phyloP scores from a whole-genome alignment of 2,329 filamentous ascomycete genomes.

The Orbilia blumenaviensis region DNA sequence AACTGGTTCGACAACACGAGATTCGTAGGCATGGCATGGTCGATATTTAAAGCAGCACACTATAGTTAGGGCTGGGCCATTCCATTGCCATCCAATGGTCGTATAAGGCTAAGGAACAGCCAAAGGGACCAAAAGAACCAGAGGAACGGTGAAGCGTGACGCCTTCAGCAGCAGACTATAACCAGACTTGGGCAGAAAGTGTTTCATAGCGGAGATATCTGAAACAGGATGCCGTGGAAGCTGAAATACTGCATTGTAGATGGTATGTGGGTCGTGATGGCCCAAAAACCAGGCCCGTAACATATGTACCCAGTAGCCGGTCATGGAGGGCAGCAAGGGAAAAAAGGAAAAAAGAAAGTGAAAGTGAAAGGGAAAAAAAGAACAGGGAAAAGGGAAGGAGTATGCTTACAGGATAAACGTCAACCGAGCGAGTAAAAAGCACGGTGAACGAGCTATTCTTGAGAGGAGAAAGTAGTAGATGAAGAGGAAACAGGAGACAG shows the following conservation, averaged over 20 bases:
- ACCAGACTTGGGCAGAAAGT: conserved; percentile 33
- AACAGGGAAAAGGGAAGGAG: neutral
- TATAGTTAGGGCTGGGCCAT: conserved; percentile 26
- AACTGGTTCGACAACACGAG: conserved; percentile 46
- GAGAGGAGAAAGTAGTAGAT: neutral
- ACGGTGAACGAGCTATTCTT: neutral
- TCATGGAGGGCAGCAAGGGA: neutral
- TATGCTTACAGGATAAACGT: conserved; percentile 26
- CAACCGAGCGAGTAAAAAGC: conserved; percentile 18
- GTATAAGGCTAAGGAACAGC: conserved; percentile 6
- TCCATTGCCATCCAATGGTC: neutral
- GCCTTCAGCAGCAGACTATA: conserved; percentile 31
- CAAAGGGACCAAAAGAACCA: neutral
- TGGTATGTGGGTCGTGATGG: conserved; percentile 19
- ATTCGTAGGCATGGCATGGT: conserved; percentile 6
- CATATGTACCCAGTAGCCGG: neutral
- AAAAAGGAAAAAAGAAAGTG: neutral
- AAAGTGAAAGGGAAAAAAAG: neutral
- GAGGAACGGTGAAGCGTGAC: conserved; percentile 3
- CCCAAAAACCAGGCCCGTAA: neutral
- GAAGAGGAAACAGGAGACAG: neutral
- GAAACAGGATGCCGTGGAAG: conserved; percentile 38
- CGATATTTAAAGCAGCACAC: conserved; percentile 30
- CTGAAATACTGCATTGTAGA: conserved; percentile 14
- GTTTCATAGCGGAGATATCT: conserved; percentile 34